Percentiles rank a stretch among this genome's conserved stretches.
Evolutionary conservation across 495 filamentous ascomycete species (phyloP).

Genomic region (Neurospora sp.): DNA sequence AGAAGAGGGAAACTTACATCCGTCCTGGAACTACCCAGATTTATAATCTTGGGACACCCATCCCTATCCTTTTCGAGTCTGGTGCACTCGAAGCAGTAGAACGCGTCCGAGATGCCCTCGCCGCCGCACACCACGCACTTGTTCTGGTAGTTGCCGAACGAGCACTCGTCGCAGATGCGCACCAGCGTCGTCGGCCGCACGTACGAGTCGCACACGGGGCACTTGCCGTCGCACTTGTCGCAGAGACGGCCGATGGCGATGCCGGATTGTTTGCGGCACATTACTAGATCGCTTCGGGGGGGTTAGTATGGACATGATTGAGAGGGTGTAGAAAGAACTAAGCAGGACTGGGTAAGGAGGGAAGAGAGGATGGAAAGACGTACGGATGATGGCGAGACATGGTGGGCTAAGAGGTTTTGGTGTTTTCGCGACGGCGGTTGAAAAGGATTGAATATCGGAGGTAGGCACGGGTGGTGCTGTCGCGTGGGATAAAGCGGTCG

Average conservation of each 20-base stretch:
- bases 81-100: conserved; percentile 99
- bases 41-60: conserved; percentile 99
- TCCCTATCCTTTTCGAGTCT: conserved; percentile 94
- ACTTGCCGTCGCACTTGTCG: conserved; percentile 99
- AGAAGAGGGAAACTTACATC: conserved; percentile 53
- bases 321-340: neutral
- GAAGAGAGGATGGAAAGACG: conserved; percentile 1
- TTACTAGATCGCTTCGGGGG: conserved; percentile 76
- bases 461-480: neutral
- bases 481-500: neutral
- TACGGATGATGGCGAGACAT: conserved; percentile 34
- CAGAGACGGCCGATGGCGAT: conserved; percentile 98
- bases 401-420: neutral
- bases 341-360: neutral
- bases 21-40: conserved; percentile 86
- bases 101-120: conserved; percentile 98
- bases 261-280: conserved; percentile 98
- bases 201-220: conserved; percentile 97
- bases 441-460: neutral
- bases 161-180: conserved; percentile 98
- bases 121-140: conserved; percentile 99
- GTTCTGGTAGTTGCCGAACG: conserved; percentile 99
- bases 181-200: conserved; percentile 95
- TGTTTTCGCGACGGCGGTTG: neutral
- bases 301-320: neutral